Conservation (phyloP, 208 protist genomes). For the Borovskyia barvae region DNA sequence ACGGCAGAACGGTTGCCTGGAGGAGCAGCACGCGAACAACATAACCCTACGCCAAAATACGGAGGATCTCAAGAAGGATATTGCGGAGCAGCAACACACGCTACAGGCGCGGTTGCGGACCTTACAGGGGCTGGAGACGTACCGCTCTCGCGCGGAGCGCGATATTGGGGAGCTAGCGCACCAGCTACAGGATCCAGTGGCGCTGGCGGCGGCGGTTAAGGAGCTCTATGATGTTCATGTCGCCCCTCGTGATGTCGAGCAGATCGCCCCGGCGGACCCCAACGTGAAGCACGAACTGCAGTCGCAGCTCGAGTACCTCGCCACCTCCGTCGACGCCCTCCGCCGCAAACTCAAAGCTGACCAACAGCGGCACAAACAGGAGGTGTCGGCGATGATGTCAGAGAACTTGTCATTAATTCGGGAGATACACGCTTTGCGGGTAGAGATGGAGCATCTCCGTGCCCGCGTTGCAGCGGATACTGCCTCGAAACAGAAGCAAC, state of each 20-base stretch:
- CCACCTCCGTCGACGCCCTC: conserved; percentile 91
- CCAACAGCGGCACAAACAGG: conserved; percentile 84
- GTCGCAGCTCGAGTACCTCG: conserved; percentile 90
- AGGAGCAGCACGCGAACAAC: conserved; percentile 90
- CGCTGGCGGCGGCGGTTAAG: conserved; percentile 79
- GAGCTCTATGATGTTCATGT: conserved; percentile 89
- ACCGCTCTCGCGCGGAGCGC: conserved; percentile 75
- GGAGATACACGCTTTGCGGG: conserved; percentile 94
- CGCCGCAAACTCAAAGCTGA: conserved; percentile 90
- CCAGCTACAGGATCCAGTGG: conserved; percentile 87
- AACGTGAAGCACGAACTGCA: conserved; percentile 89
- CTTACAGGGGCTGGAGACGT: conserved; percentile 89
- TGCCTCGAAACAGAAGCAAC: conserved; percentile 27
- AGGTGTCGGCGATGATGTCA: conserved; percentile 92
- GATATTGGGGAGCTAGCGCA: conserved; percentile 85
- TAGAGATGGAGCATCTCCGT: conserved; percentile 82
- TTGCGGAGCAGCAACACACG: conserved; percentile 83
- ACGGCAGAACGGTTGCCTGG: conserved; percentile 90
- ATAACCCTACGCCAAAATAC: conserved; percentile 86
- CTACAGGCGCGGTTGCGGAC: conserved; percentile 71
- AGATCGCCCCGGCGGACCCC: conserved; percentile 63
- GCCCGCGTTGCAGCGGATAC: conserved; percentile 64
- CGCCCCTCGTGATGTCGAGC: conserved; percentile 54
- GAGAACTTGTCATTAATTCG: conserved; percentile 95
- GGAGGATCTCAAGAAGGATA: conserved; percentile 87